Percentiles rank a stretch among this genome's conserved stretches.
Evolutionary conservation across 106 monocot genomes (phyloP).

Genomic region (Dendrobium nobile): DNA sequence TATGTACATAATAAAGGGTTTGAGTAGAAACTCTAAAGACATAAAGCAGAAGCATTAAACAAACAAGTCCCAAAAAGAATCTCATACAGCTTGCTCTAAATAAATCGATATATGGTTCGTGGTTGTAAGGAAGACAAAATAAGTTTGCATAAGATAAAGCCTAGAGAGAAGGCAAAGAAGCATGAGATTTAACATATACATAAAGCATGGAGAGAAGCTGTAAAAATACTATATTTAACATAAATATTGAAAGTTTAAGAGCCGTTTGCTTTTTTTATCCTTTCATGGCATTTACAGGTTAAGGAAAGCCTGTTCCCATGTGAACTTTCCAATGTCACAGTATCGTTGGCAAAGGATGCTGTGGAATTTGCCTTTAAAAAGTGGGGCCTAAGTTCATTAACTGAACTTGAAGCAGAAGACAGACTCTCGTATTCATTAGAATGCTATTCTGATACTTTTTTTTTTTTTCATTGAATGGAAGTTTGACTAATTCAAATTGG

Average conservation of each 20-base stretch:
- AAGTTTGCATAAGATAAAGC: no score
- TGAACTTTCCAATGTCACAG: constrained; percentile 58
- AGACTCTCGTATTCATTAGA: constrained; percentile 72
- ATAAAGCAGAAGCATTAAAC: no score
- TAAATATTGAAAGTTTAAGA: neutral
- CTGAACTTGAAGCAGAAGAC: constrained; percentile 97
- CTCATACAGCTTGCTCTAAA: no score
- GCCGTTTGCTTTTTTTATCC: neutral
- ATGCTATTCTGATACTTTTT: neutral
- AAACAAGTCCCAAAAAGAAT: no score
- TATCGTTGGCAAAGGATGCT: constrained; percentile 58
- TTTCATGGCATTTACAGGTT: constrained; percentile 38
- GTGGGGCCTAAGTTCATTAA: constrained; percentile 74
- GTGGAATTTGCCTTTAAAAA: constrained; percentile 71
- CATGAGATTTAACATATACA: no score
- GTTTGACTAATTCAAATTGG: neutral
- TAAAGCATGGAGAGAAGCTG: no score
- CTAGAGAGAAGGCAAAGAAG: no score
- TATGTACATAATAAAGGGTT: no score
- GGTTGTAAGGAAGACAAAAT: no score
- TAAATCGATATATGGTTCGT: no score
- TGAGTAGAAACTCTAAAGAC: no score
- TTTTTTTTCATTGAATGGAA: neutral
- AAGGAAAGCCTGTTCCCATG: constrained; percentile 85
- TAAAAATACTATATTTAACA: constrained; percentile 1